Base-by-base conservation (phyloP, 495 filamentous ascomycete species). In the Podospora sp. region DNA sequence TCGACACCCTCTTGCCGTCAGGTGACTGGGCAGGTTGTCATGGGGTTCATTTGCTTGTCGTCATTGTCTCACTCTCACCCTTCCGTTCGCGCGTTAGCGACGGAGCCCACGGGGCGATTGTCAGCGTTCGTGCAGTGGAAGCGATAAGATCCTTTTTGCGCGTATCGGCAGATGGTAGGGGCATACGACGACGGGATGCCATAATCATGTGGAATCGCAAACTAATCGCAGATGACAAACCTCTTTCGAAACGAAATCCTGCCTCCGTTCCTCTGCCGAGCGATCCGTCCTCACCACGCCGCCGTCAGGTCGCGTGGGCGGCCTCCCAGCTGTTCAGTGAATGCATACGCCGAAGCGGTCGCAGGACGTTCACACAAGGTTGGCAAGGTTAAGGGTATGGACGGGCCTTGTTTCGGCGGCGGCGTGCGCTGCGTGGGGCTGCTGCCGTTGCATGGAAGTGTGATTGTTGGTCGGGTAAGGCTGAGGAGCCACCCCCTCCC, bases 1-100 rank as follows among this genome's bases (percentile, higher is more conserved):
- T 36, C 40, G 36, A 50, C 46, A 63, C 46, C 61, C 5, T 63
- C 46, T 52, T 29, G 26, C 33, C 52, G 53, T 65, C 63, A 65
- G 25, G 51, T 65, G 63, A 65, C 52, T 40, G 51, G 52, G 7
- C 52, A 35, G 51, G 20, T 24, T 58, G 50, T 65, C 63, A 40
- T 49, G 52, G 51, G 63, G 22, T 58, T 55, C 25, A 50, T 18
- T n/a, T 65, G 63, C 63, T 57, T 49, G 63, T 65, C 63, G 63
- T 65, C 63, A 65, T 65, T 65, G 63, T 65, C 63, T 65, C 63
- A 65, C 63, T 58, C 22, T 1, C 33, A 36, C 33, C 33, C 33
- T 6, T 36, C 33, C 12, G 2, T 18, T 46, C 40, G 40, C 40
- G 40, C 40, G 40, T 46, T 46, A 46, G 40, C 40, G 40, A 46